Conservation (phyloP, 2,329 filamentous ascomycete genomes). For the Fusarium succisae region DNA sequence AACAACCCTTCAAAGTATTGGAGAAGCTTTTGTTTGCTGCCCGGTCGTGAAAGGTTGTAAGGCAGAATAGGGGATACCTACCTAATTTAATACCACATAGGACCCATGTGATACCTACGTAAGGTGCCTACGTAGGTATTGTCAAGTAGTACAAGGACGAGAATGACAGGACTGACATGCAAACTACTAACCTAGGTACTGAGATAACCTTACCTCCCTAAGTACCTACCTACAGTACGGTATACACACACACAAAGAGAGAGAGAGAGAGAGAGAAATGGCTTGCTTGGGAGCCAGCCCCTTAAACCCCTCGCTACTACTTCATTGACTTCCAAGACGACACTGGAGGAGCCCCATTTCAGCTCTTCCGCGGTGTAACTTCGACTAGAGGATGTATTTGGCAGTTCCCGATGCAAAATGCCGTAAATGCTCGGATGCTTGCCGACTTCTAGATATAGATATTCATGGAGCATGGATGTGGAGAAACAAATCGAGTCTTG, state of each 20-base stretch:
- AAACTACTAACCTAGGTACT: background rate
- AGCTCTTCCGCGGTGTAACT: background rate
- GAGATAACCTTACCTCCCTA: background rate
- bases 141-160: background rate
- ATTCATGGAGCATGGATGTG: slow-evolving; percentile 2
- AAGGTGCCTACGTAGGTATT: background rate
- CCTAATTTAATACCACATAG: background rate
- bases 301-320: background rate
- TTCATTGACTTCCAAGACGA: background rate
- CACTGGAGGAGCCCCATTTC: background rate
- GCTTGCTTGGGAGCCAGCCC: slow-evolving; percentile 1
- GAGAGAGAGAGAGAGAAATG: background rate
- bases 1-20: background rate
- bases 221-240: too few relatives aligned
- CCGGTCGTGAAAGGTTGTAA: background rate
- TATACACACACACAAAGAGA: background rate
- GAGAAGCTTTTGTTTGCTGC: background rate
- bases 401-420: slow-evolving; percentile 1
- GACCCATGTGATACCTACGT: background rate
- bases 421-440: slow-evolving; percentile 18
- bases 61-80: background rate
- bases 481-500: slow-evolving; percentile 1
- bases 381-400: background rate
- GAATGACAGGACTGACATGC: background rate
- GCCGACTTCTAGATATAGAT: slow-evolving; percentile 13